Evolutionary conservation across 176 grass and related monocot genomes (phyloP), one percentile per base, ranked within the genome.

Genomic region (Triticum dicoccoides): DNA sequence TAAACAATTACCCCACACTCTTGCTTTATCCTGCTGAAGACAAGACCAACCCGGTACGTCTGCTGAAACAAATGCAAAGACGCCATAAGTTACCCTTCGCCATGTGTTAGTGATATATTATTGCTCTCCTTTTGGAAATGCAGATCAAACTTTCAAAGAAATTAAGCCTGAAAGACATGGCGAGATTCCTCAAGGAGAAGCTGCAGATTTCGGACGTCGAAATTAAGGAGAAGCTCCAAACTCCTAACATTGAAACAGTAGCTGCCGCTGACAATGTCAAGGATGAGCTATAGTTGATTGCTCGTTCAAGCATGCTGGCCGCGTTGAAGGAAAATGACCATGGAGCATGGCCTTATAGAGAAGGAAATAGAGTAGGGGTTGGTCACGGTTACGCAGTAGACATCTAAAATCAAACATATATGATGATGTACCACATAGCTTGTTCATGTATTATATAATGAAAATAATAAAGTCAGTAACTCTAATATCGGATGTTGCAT

Each of bases 81-180:
- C 35, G 74, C 33, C 58, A 3, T 64, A 27, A 29, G 20, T 25
- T 35, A 79, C 56, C 29, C 10, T 80, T 44, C 0, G 0, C 6
- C 33, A 29, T 25, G 17, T n/a, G 4, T n/a, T 45, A 45, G n/a
- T 74, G 69, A 86, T 47, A 61, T 9, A 27, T 18, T 24, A 2
- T 13, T 67, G 8, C 61, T 13, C 7, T 51, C 18, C 44, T 51
- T 44, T 27, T 54, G 54, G 59, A 23, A 76, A 66, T 73, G 41
- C 89, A 95, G 93, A 89, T 95, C 61, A 92, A 95, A 11, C 9
- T 92, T 77, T 91, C 93, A 35, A 92, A 95, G 89, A 95, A 95
- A 70, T 80, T 30, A 35, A 80, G 87, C 63, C 70, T 89, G 62
- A 91, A 91, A 62, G 86, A 91, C 23, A 76, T 92, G 89, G 45